Evolutionary conservation across 2,329 filamentous ascomycete genomes (phyloP).

Genomic region (Emergomyces orientalis): DNA sequence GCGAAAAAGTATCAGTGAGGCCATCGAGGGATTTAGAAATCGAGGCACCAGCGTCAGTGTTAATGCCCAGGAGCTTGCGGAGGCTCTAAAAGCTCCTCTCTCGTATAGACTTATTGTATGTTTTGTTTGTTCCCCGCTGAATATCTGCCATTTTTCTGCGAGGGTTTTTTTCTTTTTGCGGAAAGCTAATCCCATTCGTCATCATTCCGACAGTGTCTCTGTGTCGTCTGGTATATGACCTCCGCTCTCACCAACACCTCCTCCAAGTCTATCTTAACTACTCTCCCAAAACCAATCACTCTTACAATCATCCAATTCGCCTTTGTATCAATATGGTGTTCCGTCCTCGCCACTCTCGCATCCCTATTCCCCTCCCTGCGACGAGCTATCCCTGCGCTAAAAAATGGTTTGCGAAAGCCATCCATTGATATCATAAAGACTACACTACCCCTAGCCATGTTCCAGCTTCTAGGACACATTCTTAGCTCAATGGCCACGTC

Average conservation of each 20-base stretch:
- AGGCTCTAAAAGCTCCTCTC: slow-evolving; percentile 80
- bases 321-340: slow-evolving; percentile 81
- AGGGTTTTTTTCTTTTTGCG: background rate
- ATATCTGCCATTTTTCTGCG: background rate
- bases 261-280: slow-evolving; percentile 91
- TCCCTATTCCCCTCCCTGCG: slow-evolving; percentile 61
- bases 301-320: slow-evolving; percentile 89
- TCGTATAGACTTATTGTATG: slow-evolving; percentile 74
- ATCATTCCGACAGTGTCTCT: slow-evolving; percentile 56
- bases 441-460: slow-evolving; percentile 82
- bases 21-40: slow-evolving; percentile 71
- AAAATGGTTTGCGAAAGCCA: slow-evolving; percentile 72
- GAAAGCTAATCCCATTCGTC: background rate
- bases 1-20: slow-evolving; percentile 82
- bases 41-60: slow-evolving; percentile 79
- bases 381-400: slow-evolving; percentile 64
- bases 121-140: background rate
- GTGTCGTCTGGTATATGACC: slow-evolving; percentile 86
- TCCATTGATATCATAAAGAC: slow-evolving; percentile 72
- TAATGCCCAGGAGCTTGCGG: slow-evolving; percentile 87
- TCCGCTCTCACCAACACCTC: slow-evolving; percentile 96
- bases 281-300: slow-evolving; percentile 81
- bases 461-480: slow-evolving; percentile 89
- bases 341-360: slow-evolving; percentile 69
- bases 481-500: slow-evolving; percentile 88